A percentile compares a stretch with the other conserved stretches of the same genome.
Evolutionary conservation across 1,284 basidiomycete species (phyloP).

Genomic region (Cryptococcus hybrid): DNA sequence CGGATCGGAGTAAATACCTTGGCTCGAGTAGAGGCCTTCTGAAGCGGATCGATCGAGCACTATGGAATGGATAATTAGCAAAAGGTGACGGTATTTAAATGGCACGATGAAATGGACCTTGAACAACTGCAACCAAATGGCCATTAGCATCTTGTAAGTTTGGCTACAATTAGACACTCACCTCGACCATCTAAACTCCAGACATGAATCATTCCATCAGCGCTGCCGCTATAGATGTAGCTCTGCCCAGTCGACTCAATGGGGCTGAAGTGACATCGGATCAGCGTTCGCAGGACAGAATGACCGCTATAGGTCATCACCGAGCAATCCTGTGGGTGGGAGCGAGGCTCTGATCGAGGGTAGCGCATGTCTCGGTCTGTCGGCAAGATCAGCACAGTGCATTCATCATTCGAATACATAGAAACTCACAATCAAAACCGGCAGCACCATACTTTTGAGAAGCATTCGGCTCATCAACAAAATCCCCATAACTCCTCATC

Average conservation of each 20-base stretch:
- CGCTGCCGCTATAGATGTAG: conserved; percentile 84
- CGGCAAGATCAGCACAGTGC: not conserved
- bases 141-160: not conserved
- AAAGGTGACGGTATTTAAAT: not conserved
- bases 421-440: conserved; percentile 69
- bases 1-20: conserved; percentile 1
- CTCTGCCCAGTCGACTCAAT: conserved; percentile 83
- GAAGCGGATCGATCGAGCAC: conserved; percentile 9
- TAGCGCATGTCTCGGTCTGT: conserved; percentile 63
- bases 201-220: conserved; percentile 60
- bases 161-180: conserved; percentile 6
- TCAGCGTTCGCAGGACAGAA: conserved; percentile 85
- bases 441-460: conserved; percentile 59
- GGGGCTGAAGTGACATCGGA: conserved; percentile 94
- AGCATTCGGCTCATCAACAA: conserved; percentile 57
- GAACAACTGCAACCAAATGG: conserved; percentile 11
- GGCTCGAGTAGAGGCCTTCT: not conserved
- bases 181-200: conserved; percentile 87
- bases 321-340: conserved; percentile 83
- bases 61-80: not conserved
- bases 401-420: not conserved
- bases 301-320: conserved; percentile 97
- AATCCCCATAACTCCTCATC: conserved; percentile 75
- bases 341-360: conserved; percentile 36
- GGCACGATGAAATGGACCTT: conserved; percentile 14